phyloP scores from a whole-genome alignment of 768 basidiomycete genomes.

The Coprinopsis cinerea region DNA sequence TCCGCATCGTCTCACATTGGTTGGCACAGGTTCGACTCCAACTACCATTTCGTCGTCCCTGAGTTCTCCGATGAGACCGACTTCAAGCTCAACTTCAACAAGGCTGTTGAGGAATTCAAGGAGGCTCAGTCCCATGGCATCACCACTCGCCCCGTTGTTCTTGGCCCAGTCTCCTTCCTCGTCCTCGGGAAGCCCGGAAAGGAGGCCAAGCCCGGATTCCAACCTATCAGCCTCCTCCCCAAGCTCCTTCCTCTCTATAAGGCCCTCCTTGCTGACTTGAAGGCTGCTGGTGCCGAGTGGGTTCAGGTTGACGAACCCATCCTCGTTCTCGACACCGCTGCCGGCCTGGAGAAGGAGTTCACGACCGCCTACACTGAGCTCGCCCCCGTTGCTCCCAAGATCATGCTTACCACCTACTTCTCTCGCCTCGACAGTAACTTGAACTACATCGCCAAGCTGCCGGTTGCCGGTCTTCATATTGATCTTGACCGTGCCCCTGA shows the following conservation, averaged over 20 bases:
- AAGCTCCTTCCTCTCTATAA: slow-evolving; percentile 90
- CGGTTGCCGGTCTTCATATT: slow-evolving; percentile 90
- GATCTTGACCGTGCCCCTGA: slow-evolving; percentile 91
- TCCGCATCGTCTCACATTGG: slow-evolving; percentile 4
- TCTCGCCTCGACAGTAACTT: slow-evolving; percentile 92
- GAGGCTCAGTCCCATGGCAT: slow-evolving; percentile 91
- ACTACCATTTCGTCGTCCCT: slow-evolving; percentile 98
- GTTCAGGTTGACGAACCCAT: slow-evolving; percentile 98
- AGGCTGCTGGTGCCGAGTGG: slow-evolving; percentile 87
- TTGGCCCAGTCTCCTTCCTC: slow-evolving; percentile 95
- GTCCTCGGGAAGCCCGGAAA: slow-evolving; percentile 87
- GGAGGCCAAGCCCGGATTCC: slow-evolving; percentile 76
- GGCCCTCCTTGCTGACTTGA: slow-evolving; percentile 84
- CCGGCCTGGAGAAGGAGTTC: slow-evolving; percentile 74
- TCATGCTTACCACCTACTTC: slow-evolving; percentile 95
- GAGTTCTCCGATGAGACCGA: slow-evolving; percentile 87
- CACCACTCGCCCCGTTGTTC: slow-evolving; percentile 88
- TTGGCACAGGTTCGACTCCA: slow-evolving; percentile 83
- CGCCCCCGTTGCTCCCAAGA: slow-evolving; percentile 78
- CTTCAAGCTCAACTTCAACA: slow-evolving; percentile 96
- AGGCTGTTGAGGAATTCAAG: slow-evolving; percentile 87
- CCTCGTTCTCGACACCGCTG: slow-evolving; percentile 86
- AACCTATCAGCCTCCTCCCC: slow-evolving; percentile 85
- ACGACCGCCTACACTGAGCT: slow-evolving; percentile 76
- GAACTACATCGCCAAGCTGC: slow-evolving; percentile 84